phyloP scores from a whole-genome alignment of 2,329 filamentous ascomycete species.

The Fusarium sp. region DNA sequence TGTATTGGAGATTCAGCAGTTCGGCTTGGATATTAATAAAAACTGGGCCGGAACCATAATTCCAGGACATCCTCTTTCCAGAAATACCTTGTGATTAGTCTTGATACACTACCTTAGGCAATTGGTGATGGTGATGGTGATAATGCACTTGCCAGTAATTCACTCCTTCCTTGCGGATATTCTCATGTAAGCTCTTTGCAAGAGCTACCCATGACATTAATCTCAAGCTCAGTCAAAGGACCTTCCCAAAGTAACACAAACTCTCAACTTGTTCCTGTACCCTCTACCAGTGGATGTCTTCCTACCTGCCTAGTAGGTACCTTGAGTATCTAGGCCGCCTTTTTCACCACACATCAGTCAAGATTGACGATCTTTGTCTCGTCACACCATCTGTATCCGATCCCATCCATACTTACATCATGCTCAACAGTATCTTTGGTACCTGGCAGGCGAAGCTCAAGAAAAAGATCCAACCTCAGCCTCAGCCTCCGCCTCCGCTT shows the following conservation, averaged over 20 bases:
- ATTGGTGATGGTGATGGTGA: not conserved
- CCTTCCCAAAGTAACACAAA: not conserved
- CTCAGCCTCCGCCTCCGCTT: not conserved
- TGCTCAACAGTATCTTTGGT: conserved; percentile 22
- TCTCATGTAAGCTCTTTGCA: not conserved
- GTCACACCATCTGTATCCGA: conserved; percentile 10
- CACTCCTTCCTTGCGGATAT: not conserved
- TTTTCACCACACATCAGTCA: not conserved
- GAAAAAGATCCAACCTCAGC: not conserved
- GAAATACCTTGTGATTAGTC: not conserved
- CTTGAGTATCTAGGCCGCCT: not conserved
- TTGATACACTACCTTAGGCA: not conserved
- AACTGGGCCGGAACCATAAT: not conserved
- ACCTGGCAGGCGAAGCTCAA: not conserved
- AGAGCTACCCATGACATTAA: not conserved
- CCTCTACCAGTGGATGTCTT: not conserved
- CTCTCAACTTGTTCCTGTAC: not conserved
- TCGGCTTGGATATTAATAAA: not conserved
- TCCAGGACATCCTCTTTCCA: not conserved
- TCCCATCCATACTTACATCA: conserved; percentile 15
- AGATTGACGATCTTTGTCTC: not conserved
- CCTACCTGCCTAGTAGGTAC: not conserved
- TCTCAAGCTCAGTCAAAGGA: not conserved
- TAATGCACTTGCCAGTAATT: not conserved
- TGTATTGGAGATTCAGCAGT: not conserved